phyloP scores from a whole-genome alignment of 2,329 filamentous ascomycete species.

The Aspergillus texensis region DNA sequence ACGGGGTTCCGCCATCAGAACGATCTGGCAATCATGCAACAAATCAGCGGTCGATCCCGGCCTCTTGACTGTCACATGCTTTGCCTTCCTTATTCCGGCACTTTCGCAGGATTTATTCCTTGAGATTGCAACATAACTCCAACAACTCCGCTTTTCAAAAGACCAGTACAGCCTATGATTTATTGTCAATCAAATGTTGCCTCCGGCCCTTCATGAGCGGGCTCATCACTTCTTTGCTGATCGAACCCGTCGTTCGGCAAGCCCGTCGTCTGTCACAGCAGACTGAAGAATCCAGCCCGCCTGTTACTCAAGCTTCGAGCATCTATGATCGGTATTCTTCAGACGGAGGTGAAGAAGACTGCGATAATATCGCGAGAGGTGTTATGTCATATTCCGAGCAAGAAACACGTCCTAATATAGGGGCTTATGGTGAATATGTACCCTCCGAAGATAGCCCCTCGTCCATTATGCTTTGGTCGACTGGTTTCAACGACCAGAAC shows the following conservation, averaged over 20 bases:
- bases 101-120: constrained; percentile 6
- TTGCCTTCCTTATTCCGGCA: constrained; percentile 15
- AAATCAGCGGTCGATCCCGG: constrained; percentile 16
- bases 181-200: constrained; percentile 17
- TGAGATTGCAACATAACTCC: background rate
- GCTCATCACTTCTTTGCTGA: constrained; percentile 46
- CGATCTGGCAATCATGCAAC: constrained; percentile 15
- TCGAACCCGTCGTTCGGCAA: constrained; percentile 48
- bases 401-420: constrained; percentile 14
- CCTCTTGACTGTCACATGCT: constrained; percentile 18
- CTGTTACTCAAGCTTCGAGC: constrained; percentile 25
- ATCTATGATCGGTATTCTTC: constrained; percentile 25
- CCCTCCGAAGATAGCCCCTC: constrained; percentile 25
- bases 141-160: background rate
- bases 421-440: constrained; percentile 22
- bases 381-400: constrained; percentile 14
- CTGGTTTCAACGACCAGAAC: constrained; percentile 16
- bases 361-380: constrained; percentile 14
- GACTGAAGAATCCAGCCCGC: constrained; percentile 19
- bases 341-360: constrained; percentile 14
- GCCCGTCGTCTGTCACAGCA: constrained; percentile 42
- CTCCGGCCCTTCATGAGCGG: constrained; percentile 45
- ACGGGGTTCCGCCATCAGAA: background rate
- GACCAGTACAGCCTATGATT: constrained; percentile 5
- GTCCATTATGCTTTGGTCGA: constrained; percentile 19